Evolutionary conservation across 225 moss, liverwort and hornwort species (phyloP), one percentile per base, ranked within the genome.

Genomic region (Polytrichum commune): DNA sequence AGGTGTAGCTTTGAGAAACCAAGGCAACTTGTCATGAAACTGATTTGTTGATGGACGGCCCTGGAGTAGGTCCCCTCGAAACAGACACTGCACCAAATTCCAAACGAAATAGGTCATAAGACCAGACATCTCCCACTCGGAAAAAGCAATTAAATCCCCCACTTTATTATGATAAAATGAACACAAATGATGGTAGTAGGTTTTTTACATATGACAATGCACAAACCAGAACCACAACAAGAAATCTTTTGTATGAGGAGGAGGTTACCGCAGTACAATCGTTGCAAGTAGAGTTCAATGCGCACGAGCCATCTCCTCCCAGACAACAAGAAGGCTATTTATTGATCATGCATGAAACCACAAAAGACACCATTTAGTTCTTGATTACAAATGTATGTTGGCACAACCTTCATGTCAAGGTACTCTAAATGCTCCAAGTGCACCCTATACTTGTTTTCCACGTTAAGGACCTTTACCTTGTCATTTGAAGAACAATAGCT

Each of bases 1-100:
- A 2, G 90, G 96, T 54, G 86, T 83, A 76, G 96, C 93, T 63
- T 84, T 67, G 20, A 96, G 90, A 85, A 96, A 96, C 96, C 96
- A 96, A 69, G 93, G 93, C 63, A 96, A 81, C 72, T 94, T 97
- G 69, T 94, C 94, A 73, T 79, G 72, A 55, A 97, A 97, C 71
- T 97, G 96, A 23, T 81, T 81, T 69, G 89, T 84, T 33, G 92
- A 84, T 20, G 86, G 81, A 5, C 85, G 88, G 54, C 96, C 96
- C 38, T 81, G 83, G 53, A 79, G 77, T 27, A 94, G 80, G 76
- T 97, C 96, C 66, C 87, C 78, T 80, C 85, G 78, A 58, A 94
- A 74, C 65, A 97, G 92, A 78, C 96, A 97, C 97, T 98, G 91
- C 76, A 68, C 57, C 66, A 1, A 79, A 32, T 64, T 58, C 76